A percentile compares a stretch with the other conserved stretches of the same genome.
Evolutionary conservation across 2,329 filamentous ascomycete species (phyloP).

Genomic region (Epichloe bromicola): DNA sequence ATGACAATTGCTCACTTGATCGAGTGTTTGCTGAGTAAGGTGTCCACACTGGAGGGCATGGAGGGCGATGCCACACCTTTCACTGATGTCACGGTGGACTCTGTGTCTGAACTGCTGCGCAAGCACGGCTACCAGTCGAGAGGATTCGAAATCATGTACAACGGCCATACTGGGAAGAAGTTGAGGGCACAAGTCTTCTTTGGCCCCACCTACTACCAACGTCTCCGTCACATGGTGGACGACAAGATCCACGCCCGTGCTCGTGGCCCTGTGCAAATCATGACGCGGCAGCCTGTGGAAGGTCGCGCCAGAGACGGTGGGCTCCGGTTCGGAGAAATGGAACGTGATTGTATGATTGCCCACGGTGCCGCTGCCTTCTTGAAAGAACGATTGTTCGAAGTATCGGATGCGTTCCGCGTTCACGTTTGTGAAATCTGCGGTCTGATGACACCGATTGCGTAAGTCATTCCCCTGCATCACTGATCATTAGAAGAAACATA

Average conservation of each 20-base stretch:
- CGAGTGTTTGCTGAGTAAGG: constrained; percentile 94
- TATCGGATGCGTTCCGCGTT: constrained; percentile 94
- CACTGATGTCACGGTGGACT: constrained; percentile 93
- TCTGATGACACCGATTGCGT: constrained; percentile 98
- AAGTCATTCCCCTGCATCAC: constrained; percentile 34
- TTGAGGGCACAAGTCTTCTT: constrained; percentile 91
- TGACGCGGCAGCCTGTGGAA: constrained; percentile 94
- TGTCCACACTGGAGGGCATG: constrained; percentile 81
- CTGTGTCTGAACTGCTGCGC: constrained; percentile 72
- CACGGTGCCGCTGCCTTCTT: constrained; percentile 94
- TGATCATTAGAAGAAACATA: background rate
- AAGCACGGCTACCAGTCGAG: constrained; percentile 92
- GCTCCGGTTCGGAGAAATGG: constrained; percentile 99
- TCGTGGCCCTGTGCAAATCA: constrained; percentile 88
- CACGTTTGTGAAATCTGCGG: constrained; percentile 98
- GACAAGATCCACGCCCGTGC: constrained; percentile 99
- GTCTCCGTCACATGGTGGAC: constrained; percentile 97
- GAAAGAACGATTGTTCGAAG: constrained; percentile 94
- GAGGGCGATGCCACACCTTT: constrained; percentile 98
- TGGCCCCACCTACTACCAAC: constrained; percentile 96
- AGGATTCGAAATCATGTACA: constrained; percentile 98
- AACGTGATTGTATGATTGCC: constrained; percentile 99
- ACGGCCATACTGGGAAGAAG: constrained; percentile 92
- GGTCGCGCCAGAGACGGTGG: constrained; percentile 96
- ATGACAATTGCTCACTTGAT: constrained; percentile 99